phyloP scores from a whole-genome alignment of 202 grass and related monocot genomes.

The Panicum virgatum region DNA sequence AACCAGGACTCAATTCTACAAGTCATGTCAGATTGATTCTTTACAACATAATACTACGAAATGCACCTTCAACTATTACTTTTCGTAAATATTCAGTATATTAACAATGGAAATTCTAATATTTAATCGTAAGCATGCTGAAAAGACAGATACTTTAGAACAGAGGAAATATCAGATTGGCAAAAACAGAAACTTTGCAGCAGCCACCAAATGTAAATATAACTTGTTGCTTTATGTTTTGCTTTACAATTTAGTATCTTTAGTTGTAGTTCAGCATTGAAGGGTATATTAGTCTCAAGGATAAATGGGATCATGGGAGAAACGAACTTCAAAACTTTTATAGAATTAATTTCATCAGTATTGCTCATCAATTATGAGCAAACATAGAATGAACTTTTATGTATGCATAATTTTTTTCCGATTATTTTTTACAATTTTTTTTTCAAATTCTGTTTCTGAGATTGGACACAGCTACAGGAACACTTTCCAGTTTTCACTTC shows the following conservation, averaged over 20 bases:
- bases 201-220: neutral
- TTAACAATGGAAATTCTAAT: neutral
- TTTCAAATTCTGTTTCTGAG: neutral
- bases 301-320: neutral
- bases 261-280: neutral
- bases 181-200: neutral
- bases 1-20: neutral
- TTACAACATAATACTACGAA: neutral
- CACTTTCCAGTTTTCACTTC: slow-evolving; percentile 11
- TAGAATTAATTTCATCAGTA: neutral
- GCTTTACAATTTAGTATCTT: slow-evolving; percentile 14
- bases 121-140: neutral
- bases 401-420: too few relatives aligned
- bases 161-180: neutral
- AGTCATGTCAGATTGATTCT: neutral
- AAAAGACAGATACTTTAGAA: slow-evolving; percentile 2
- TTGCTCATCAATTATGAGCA: neutral
- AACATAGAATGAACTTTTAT: neutral
- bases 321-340: slow-evolving; percentile 3
- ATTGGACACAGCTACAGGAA: neutral
- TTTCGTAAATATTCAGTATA: neutral
- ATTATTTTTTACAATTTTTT: neutral
- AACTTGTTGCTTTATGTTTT: slow-evolving; percentile 1
- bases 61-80: neutral
- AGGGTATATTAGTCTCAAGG: neutral